These are phyloP conservation scores for Pichia thaimueangensis DNA, from an alignment of 805 yeast species.

Conservation along the genomic window DNA sequence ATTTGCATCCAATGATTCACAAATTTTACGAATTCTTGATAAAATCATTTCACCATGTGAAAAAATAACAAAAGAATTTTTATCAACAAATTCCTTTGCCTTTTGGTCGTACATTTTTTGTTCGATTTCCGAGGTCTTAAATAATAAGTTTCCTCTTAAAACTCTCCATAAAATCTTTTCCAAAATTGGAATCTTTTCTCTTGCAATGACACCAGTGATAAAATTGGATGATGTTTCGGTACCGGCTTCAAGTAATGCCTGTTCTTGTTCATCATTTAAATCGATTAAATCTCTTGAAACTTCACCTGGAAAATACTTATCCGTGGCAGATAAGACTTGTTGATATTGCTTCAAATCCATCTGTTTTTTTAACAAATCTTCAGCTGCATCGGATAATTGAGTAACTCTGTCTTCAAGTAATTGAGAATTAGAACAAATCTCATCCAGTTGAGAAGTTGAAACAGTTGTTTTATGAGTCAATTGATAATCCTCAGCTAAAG, in stretches of 20 bases:
- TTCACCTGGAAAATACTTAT: slow-evolving; percentile 36
- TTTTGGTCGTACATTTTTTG: slow-evolving; percentile 62
- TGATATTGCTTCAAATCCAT: slow-evolving; percentile 66
- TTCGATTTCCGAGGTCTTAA: slow-evolving; percentile 66
- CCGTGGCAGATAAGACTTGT: slow-evolving; percentile 48
- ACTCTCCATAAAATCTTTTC: slow-evolving; percentile 89
- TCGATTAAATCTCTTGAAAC: slow-evolving; percentile 24
- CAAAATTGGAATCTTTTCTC: slow-evolving; percentile 61
- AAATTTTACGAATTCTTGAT: slow-evolving; percentile 68
- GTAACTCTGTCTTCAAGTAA: slow-evolving; percentile 66
- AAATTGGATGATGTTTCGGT: slow-evolving; percentile 38
- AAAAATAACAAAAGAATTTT: slow-evolving; percentile 80
- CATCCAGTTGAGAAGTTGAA: slow-evolving; percentile 54
- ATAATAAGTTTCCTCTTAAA: slow-evolving; percentile 83
- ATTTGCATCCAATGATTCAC: slow-evolving; percentile 85
- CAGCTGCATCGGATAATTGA: slow-evolving; percentile 65
- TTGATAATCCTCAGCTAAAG: slow-evolving; percentile 19
- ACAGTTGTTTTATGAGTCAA: slow-evolving; percentile 16
- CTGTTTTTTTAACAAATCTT: slow-evolving; percentile 55
- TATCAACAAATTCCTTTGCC: slow-evolving; percentile 51
- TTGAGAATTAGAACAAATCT: slow-evolving; percentile 53
- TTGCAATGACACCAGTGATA: slow-evolving; percentile 76
- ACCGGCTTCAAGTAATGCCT: slow-evolving; percentile 35
- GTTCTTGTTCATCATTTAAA: slow-evolving; percentile 25
- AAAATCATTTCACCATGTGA: slow-evolving; percentile 81